Evolutionary conservation across 371 early-diverging fungal genomes (phyloP).

Genomic region (Lichtheimia hyalospora): DNA sequence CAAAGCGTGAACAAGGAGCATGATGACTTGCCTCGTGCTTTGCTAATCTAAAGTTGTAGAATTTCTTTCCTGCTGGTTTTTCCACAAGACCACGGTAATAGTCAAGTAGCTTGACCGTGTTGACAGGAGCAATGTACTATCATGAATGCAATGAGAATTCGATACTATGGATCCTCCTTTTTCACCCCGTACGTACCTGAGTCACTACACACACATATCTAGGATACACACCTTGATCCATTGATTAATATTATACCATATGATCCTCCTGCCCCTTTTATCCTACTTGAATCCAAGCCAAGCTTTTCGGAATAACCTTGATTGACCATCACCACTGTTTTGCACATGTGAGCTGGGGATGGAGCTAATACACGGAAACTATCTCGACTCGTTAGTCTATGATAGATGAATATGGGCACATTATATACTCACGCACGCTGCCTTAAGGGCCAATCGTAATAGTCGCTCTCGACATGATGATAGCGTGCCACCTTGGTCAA

Average conservation of each 20-base stretch:
- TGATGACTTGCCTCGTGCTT: conserved; percentile 28
- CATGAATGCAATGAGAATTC: not conserved
- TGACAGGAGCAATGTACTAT: conserved; percentile 72
- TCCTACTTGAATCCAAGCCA: conserved; percentile 3
- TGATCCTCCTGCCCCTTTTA: too few species aligned
- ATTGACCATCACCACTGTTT: conserved; percentile 81
- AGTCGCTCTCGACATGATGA: conserved; percentile 62
- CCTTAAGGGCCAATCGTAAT: conserved; percentile 77
- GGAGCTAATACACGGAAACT: conserved; percentile 68
- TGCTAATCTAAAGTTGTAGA: conserved; percentile 62
- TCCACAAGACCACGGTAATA: conserved; percentile 59
- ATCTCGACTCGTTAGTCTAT: not conserved
- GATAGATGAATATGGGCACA: not conserved
- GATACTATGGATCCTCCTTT: too few species aligned
- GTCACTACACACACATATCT: conserved; percentile 62
- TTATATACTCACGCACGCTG: conserved; percentile 54
- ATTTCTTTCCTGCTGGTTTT: conserved; percentile 51
- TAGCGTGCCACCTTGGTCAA: conserved; percentile 41
- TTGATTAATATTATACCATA: too few species aligned
- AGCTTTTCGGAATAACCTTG: conserved; percentile 5
- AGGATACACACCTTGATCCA: conserved; percentile 24
- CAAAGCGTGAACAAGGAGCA: not conserved
- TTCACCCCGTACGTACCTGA: conserved; percentile 34
- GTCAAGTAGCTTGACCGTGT: conserved; percentile 64
- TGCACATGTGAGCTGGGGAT: conserved; percentile 74